phyloP scores from a whole-genome alignment of 495 filamentous ascomycete genomes.

The Xylaria sp. region DNA sequence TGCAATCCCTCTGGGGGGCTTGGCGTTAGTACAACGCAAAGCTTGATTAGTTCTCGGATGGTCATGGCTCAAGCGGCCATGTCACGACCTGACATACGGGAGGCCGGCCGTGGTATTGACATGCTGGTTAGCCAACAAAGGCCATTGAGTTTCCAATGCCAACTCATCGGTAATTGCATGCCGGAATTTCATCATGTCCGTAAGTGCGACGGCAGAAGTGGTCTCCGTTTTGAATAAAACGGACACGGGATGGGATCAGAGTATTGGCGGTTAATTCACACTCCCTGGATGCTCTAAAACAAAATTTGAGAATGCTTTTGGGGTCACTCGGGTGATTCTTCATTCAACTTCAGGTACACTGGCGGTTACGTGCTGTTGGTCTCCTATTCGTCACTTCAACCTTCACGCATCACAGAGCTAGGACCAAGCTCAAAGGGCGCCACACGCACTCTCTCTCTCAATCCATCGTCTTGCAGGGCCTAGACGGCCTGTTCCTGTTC shows the following conservation, averaged over 20 bases:
- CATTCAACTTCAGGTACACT: not conserved
- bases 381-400: slow-evolving; percentile 18
- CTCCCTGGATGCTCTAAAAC: not conserved
- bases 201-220: slow-evolving; percentile 6
- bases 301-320: not conserved
- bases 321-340: not conserved
- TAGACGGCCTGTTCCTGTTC: slow-evolving; percentile 14
- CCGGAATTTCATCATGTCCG: not conserved
- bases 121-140: not conserved
- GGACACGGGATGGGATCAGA: slow-evolving; percentile 4
- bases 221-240: slow-evolving; percentile 1
- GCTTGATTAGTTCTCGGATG: slow-evolving; percentile 9
- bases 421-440: slow-evolving; percentile 2
- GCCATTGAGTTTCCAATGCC: not conserved
- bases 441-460: slow-evolving; percentile 7
- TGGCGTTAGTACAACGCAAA: slow-evolving; percentile 18
- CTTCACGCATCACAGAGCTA: slow-evolving; percentile 19
- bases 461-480: slow-evolving; percentile 17
- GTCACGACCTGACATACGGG: slow-evolving; percentile 14
- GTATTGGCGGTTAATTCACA: slow-evolving; percentile 5
- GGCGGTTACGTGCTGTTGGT: slow-evolving; percentile 14
- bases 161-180: not conserved
- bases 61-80: slow-evolving; percentile 3
- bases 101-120: not conserved
- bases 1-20: slow-evolving; percentile 1